Evolutionary conservation across 768 basidiomycete genomes (phyloP).

Genomic region (Mrakia blollopis): DNA sequence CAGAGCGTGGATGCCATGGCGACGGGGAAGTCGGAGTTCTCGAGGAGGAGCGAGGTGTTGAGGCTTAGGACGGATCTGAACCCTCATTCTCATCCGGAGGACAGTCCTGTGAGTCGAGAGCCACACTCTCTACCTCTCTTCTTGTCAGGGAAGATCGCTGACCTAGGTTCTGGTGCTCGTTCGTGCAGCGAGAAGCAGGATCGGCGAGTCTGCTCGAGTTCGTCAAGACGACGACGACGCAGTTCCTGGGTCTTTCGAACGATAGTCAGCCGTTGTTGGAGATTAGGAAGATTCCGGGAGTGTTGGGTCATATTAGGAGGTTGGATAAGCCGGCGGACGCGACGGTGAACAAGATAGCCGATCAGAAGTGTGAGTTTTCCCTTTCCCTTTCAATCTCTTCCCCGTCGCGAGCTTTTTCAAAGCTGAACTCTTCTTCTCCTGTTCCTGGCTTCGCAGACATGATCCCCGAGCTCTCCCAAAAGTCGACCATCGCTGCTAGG

Average conservation of each 20-base stretch:
- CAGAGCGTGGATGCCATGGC: conserved; percentile 21
- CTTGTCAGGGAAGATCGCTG: neutral
- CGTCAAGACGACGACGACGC: conserved; percentile 15
- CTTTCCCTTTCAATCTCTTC: neutral
- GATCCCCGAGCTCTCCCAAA: conserved; percentile 72
- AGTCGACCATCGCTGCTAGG: conserved; percentile 11
- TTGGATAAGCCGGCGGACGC: neutral
- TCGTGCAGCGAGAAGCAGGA: conserved; percentile 20
- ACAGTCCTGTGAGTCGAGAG: conserved; percentile 23
- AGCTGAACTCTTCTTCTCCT: neutral
- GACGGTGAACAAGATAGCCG: neutral
- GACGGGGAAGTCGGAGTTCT: conserved; percentile 26
- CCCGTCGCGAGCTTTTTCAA: neutral
- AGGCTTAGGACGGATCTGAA: conserved; percentile 17
- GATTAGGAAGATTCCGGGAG: conserved; percentile 5
- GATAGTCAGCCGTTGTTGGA: conserved; percentile 23
- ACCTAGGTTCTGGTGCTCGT: neutral
- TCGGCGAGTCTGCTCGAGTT: conserved; percentile 12
- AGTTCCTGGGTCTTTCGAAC: neutral
- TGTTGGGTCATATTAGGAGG: conserved; percentile 6
- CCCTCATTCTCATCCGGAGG: conserved; percentile 17
- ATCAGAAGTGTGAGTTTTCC: conserved; percentile 20
- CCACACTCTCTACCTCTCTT: neutral
- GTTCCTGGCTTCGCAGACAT: conserved; percentile 52
- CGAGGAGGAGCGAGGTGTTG: conserved; percentile 9